These are phyloP conservation scores for Stemphylium lycopersici DNA, from an alignment of 2,329 filamentous ascomycete genomes.

Conservation along the genomic window DNA sequence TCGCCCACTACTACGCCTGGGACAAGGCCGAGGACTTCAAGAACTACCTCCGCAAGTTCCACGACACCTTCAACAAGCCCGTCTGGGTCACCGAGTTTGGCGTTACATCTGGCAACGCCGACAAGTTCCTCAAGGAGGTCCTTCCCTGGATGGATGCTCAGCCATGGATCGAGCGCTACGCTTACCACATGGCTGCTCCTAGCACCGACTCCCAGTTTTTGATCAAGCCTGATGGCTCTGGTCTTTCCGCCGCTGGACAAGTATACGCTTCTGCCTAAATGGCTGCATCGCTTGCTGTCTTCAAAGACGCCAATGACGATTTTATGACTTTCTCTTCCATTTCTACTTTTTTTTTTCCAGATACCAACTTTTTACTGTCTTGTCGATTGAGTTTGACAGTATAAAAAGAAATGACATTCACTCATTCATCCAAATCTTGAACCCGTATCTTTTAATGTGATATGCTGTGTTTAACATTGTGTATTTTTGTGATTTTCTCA, in stretches of 20 bases:
- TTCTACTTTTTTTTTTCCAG: constrained; percentile 45
- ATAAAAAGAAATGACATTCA: neutral
- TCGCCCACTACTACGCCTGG: constrained; percentile 47
- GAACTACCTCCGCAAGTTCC: constrained; percentile 46
- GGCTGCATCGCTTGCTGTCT: neutral
- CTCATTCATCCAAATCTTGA: neutral
- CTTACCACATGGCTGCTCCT: constrained; percentile 38
- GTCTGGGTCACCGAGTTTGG: constrained; percentile 49
- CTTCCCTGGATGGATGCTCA: constrained; percentile 45
- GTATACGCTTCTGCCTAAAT: constrained; percentile 18
- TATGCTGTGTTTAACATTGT: no score
- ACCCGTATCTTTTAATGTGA: no score
- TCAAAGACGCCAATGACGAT: constrained; percentile 10
- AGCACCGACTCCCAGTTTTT: constrained; percentile 24
- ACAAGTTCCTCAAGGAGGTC: constrained; percentile 39
- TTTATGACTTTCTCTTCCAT: constrained; percentile 16
- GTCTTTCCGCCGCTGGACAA: constrained; percentile 27
- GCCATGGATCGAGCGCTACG: constrained; percentile 43
- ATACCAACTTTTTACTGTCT: constrained; percentile 37
- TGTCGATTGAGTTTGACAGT: neutral
- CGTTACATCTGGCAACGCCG: constrained; percentile 30
- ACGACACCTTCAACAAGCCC: constrained; percentile 35
- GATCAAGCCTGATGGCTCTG: constrained; percentile 25
- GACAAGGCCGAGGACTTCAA: constrained; percentile 43
- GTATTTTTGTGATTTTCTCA: no score